phyloP scores from a whole-genome alignment of 2,329 filamentous ascomycete genomes.

The Myriosclerotinia scirpicola region DNA sequence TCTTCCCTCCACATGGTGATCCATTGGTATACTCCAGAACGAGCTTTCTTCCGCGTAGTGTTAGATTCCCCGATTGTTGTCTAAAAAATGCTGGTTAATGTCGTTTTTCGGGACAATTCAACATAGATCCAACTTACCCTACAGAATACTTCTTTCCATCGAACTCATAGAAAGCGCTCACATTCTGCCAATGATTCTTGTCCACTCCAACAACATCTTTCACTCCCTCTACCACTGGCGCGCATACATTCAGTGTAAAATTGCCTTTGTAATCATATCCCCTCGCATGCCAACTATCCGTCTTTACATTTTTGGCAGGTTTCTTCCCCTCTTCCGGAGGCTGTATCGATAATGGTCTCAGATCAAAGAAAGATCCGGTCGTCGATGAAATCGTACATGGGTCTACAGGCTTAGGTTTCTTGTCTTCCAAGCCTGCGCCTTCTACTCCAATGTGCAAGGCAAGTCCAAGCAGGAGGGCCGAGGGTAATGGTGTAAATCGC shows the following conservation, averaged over 20 bases:
- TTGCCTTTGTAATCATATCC: conserved; percentile 78
- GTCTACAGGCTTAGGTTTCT: conserved; percentile 34
- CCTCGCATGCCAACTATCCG: conserved; percentile 61
- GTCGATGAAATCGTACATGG: conserved; percentile 40
- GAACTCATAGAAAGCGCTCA: conserved; percentile 74
- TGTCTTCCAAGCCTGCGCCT: conserved; percentile 34
- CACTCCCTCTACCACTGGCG: conserved; percentile 67
- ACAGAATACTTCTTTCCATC: conserved; percentile 70
- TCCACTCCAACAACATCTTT: conserved; percentile 64
- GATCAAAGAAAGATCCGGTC: conserved; percentile 40
- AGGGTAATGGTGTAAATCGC: conserved; percentile 35
- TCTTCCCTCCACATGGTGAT: conserved; percentile 63
- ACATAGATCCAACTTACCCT: conserved; percentile 54
- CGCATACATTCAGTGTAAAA: conserved; percentile 83
- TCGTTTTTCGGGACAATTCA: neutral
- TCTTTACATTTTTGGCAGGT: conserved; percentile 53
- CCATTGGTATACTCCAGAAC: conserved; percentile 76
- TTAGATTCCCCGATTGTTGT: conserved; percentile 43
- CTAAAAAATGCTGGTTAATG: conserved; percentile 24
- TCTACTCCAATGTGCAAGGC: conserved; percentile 33
- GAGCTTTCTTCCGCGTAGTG: conserved; percentile 69
- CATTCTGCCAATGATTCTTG: conserved; percentile 63
- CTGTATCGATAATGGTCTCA: conserved; percentile 38
- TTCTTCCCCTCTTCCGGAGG: conserved; percentile 40
- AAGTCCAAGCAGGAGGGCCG: conserved; percentile 35